Evolutionary conservation across 805 yeast species (phyloP).

Genomic region (Candida orba): DNA sequence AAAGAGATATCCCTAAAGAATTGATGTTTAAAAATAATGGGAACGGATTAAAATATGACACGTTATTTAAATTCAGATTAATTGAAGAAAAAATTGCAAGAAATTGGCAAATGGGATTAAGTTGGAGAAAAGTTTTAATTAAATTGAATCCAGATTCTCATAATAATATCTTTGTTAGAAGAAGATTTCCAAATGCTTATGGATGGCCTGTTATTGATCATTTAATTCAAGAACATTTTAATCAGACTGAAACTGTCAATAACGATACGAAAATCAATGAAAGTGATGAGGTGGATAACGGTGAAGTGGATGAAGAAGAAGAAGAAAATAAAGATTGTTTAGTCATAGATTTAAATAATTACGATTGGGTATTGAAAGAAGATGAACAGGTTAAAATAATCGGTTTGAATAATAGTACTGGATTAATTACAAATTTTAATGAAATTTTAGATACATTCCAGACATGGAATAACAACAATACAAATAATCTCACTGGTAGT

Average conservation of each 20-base stretch:
- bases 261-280: not conserved
- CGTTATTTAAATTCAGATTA: constrained; percentile 35
- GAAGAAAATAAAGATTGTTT: not conserved
- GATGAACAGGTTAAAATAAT: constrained; percentile 26
- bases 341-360: constrained; percentile 8
- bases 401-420: constrained; percentile 60
- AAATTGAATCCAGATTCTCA: constrained; percentile 69
- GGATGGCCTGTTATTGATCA: constrained; percentile 83
- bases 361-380: constrained; percentile 24
- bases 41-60: constrained; percentile 25
- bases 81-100: constrained; percentile 65
- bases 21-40: constrained; percentile 6
- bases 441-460: constrained; percentile 46
- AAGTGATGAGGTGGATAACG: constrained; percentile 6
- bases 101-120: constrained; percentile 59
- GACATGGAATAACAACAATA: constrained; percentile 17
- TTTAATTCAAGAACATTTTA: constrained; percentile 55
- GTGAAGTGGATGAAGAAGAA: too few relatives aligned
- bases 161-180: constrained; percentile 64
- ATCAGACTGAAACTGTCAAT: not conserved
- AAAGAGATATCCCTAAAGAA: constrained; percentile 37
- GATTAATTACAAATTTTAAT: constrained; percentile 56
- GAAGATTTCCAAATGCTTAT: constrained; percentile 70
- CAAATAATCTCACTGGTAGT: too few relatives aligned
- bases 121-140: constrained; percentile 68